A percentile compares a stretch with the other conserved stretches of the same genome.
phyloP scores from a whole-genome alignment of 768 basidiomycete species.

The Cantharellus cinnabarinus region DNA sequence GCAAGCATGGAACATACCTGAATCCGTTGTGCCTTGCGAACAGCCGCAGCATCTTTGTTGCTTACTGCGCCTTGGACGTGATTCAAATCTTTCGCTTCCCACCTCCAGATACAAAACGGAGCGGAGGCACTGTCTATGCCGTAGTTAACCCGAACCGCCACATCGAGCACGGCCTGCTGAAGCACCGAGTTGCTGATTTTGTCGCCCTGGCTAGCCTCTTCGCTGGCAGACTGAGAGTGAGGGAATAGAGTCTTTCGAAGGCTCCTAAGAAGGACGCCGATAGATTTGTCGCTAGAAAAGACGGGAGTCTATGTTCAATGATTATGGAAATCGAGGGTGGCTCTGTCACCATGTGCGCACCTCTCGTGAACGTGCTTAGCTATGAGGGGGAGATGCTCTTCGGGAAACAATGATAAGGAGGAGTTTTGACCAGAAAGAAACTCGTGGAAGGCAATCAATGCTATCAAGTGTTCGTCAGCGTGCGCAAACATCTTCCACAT shows the following conservation, averaged over 20 bases:
- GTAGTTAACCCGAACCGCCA: constrained; percentile 59
- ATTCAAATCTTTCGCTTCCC: constrained; percentile 48
- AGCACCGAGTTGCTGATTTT: constrained; percentile 30
- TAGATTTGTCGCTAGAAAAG: constrained; percentile 44
- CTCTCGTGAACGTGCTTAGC: constrained; percentile 76
- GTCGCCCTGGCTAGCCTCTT: constrained; percentile 9
- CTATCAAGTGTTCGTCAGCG: constrained; percentile 5
- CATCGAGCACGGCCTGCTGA: constrained; percentile 40
- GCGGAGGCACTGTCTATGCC: constrained; percentile 38
- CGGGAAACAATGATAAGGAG: constrained; percentile 39
- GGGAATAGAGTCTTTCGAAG: constrained; percentile 50
- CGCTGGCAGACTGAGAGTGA: constrained; percentile 13
- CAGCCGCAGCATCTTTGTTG: neutral
- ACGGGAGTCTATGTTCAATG: neutral
- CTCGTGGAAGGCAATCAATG: constrained; percentile 11
- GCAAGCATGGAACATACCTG: constrained; percentile 24
- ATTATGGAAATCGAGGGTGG: neutral
- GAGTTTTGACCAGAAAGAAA: constrained; percentile 42
- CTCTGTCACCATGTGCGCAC: constrained; percentile 22
- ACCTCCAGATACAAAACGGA: constrained; percentile 57
- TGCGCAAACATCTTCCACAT: neutral
- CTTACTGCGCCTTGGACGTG: neutral
- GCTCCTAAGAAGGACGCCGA: constrained; percentile 40
- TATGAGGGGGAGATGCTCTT: constrained; percentile 51
- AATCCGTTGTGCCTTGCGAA: constrained; percentile 38